Percentiles rank a stretch among this genome's conserved stretches.
phyloP scores from a whole-genome alignment of 129 eudicot species.

The Mikania micrantha region DNA sequence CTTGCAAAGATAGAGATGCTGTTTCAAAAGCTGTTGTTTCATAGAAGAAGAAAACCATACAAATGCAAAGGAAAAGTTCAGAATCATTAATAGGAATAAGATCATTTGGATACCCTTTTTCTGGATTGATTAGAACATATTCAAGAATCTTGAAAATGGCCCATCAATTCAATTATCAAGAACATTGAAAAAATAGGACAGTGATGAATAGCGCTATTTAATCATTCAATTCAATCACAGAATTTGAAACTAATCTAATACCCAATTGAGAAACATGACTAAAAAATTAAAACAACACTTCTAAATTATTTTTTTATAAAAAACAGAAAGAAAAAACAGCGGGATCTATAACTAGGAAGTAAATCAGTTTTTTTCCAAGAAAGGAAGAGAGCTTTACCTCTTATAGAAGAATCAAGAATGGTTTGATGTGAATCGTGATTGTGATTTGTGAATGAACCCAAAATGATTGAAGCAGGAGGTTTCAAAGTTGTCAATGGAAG shows the following conservation, averaged over 20 bases:
- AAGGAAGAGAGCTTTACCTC: constrained; percentile 23
- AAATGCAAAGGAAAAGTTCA: neutral
- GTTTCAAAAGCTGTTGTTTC: constrained; percentile 43
- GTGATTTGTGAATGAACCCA: constrained; percentile 14
- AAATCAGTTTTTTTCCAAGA: no score
- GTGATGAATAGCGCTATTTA: neutral
- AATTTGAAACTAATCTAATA: constrained; percentile 15
- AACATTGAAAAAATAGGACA: constrained; percentile 18
- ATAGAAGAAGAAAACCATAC: constrained; percentile 15
- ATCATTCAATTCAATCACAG: constrained; percentile 8
- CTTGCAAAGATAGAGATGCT: constrained; percentile 36
- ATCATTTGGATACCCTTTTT: constrained; percentile 29
- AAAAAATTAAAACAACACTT: neutral
- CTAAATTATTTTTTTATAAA: no score
- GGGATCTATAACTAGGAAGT: no score
- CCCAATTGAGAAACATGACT: constrained; percentile 9
- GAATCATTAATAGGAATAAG: constrained; percentile 22
- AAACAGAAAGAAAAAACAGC: no score
- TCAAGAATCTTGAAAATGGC: constrained; percentile 37
- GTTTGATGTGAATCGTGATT: constrained; percentile 12
- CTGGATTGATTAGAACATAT: constrained; percentile 28
- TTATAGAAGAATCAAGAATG: constrained; percentile 12
- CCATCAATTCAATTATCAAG: constrained; percentile 37
- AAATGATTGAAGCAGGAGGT: constrained; percentile 19
- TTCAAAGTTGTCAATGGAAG: constrained; percentile 23